These are phyloP conservation scores for Acarospora socialis DNA, from an alignment of 2,329 filamentous ascomycete species.

Conservation along the genomic window DNA sequence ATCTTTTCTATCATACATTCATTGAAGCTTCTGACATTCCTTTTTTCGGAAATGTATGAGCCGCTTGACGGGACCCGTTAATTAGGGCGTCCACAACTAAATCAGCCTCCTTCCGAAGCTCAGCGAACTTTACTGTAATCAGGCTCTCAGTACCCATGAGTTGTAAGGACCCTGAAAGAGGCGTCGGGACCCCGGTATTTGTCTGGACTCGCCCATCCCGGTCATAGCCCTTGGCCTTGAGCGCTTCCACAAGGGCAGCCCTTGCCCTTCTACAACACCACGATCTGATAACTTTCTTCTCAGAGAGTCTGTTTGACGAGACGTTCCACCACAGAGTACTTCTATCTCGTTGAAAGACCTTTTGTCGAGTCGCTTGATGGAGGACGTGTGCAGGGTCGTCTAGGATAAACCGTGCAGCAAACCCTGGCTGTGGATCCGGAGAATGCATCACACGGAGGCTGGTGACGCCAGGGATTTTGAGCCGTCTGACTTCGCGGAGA, in stretches of 20 bases:
- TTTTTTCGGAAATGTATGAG: no score
- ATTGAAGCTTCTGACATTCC: no score
- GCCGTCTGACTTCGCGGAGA: no score
- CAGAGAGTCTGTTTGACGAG: slow-evolving; percentile 18
- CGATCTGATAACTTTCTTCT: slow-evolving; percentile 34
- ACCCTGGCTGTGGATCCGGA: slow-evolving; percentile 1
- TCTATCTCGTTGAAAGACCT: slow-evolving; percentile 23
- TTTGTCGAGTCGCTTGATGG: slow-evolving; percentile 22
- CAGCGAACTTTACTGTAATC: slow-evolving; percentile 10
- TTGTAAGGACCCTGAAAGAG: slow-evolving; percentile 21
- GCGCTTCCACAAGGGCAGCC: slow-evolving; percentile 30
- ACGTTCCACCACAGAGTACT: slow-evolving; percentile 37
- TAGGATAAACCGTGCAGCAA: slow-evolving; percentile 14
- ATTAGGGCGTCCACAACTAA: slow-evolving; percentile 11
- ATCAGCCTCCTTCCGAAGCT: slow-evolving; percentile 13
- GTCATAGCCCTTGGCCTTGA: slow-evolving; percentile 33
- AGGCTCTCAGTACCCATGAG: slow-evolving; percentile 10
- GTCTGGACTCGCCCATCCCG: slow-evolving; percentile 15
- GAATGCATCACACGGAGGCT: neutral
- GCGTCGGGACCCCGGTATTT: slow-evolving; percentile 16
- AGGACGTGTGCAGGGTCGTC: slow-evolving; percentile 20
- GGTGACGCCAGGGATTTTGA: neutral
- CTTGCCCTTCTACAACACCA: slow-evolving; percentile 30
- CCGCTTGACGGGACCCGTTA: no score
- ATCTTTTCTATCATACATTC: no score